Base-by-base conservation (phyloP, 768 basidiomycete genomes). In the Boletus sensibilis region DNA sequence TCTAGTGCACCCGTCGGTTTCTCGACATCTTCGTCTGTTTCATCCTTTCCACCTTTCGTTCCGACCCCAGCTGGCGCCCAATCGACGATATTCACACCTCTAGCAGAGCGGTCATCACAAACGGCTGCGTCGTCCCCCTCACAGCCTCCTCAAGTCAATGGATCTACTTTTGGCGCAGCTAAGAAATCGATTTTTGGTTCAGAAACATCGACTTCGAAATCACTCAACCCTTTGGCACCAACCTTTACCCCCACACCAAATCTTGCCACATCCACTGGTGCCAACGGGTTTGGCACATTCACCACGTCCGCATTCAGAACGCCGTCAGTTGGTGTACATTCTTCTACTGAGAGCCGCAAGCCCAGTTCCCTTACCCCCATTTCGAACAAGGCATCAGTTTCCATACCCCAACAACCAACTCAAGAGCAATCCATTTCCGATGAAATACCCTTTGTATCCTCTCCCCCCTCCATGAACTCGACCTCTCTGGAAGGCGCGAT, bases 221-320 rank as follows among this genome's bases (percentile, higher is more conserved):
- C 40, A 21, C 60, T 71, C 16, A 60, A 65, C n/a, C 63, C 61
- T 37, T 56, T 60, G 29, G 69, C 61, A 8, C 48, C 61, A 5
- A 55, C 10, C 0, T 71, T 67, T 39, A 50, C 49, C 27, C 67
- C 56, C 3, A 46, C 47, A 50, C 18, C 41, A 14, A 56, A 18
- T 34, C 33, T 18, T 25, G 2, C 39, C 23, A 21, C 53, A 21
- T 45, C 57, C 5, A 23, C 39, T 31, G 23, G 46, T 43, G 0
- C 46, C 25, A 16, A 23, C 21, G 44, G 42, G 9, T 18, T 43
- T 31, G 40, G 33, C 16, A 21, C 47, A 5, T 13, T 47, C 20
- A 14, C 46, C 12, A 0, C 52, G 13, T 34, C 60, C 12, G 31
- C 29, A n/a, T 41, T 50, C 37, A 2, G 2, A 16, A 33, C 45